Percentiles rank a stretch among this genome's conserved stretches.
phyloP scores from a whole-genome alignment of 805 yeast species.

The Sungouiella thailandica region DNA sequence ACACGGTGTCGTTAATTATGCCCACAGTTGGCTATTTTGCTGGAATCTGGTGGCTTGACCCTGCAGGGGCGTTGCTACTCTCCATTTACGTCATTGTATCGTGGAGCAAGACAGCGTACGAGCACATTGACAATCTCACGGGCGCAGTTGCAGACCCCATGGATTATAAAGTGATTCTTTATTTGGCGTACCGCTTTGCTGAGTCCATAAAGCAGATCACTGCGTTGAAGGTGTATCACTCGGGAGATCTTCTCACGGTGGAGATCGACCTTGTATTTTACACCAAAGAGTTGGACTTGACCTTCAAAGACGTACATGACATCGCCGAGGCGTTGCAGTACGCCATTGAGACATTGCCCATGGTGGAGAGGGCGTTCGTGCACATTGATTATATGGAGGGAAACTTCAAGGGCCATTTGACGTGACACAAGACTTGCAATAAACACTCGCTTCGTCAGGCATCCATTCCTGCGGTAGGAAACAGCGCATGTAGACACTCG shows the following conservation, averaged over 20 bases:
- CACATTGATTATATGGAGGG: constrained; percentile 63
- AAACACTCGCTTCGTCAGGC: no score
- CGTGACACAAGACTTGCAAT: no score
- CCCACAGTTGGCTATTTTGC: constrained; percentile 56
- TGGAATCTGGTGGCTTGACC: constrained; percentile 66
- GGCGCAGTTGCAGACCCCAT: constrained; percentile 63
- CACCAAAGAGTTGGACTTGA: constrained; percentile 37
- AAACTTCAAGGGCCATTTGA: constrained; percentile 38
- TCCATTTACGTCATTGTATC: constrained; percentile 57
- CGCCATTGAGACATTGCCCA: constrained; percentile 71
- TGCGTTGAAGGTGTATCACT: constrained; percentile 67
- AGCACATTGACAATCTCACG: constrained; percentile 68
- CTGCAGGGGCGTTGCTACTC: constrained; percentile 63
- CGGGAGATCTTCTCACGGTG: constrained; percentile 70
- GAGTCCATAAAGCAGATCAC: constrained; percentile 61
- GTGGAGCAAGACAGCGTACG: constrained; percentile 64
- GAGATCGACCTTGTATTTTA: constrained; percentile 67
- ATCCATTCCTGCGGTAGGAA: constrained; percentile 8
- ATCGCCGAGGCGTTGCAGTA: constrained; percentile 78
- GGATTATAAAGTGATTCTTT: constrained; percentile 63
- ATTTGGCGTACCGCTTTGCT: constrained; percentile 65
- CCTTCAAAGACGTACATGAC: constrained; percentile 69
- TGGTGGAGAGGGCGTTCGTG: constrained; percentile 77
- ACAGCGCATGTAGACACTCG: constrained; percentile 6
- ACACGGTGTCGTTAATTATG: constrained; percentile 63